phyloP scores from a whole-genome alignment of 108 stramenopile species.

The Fistulifera pelliculosa region DNA sequence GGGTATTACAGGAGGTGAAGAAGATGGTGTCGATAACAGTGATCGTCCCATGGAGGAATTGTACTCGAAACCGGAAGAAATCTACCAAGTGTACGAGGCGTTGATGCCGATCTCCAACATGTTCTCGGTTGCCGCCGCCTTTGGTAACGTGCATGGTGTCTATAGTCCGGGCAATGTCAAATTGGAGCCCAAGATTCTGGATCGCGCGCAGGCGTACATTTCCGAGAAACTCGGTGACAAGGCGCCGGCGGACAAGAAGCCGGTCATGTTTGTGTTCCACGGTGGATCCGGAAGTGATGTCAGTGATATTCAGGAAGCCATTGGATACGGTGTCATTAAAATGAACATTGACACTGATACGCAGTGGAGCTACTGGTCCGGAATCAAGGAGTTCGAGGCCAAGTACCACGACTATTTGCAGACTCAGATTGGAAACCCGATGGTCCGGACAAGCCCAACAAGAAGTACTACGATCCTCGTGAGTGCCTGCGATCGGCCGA shows the following conservation, averaged over 20 bases:
- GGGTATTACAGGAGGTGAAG: constrained; percentile 95
- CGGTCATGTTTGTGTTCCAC: constrained; percentile 95
- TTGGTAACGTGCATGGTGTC: constrained; percentile 93
- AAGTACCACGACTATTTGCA: constrained; percentile 92
- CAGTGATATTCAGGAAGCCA: constrained; percentile 87
- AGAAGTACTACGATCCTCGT: constrained; percentile 98
- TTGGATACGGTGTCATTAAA: constrained; percentile 91
- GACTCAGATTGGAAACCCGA: constrained; percentile 96
- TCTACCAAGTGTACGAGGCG: constrained; percentile 81
- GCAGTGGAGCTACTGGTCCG: constrained; percentile 95
- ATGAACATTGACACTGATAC: constrained; percentile 99
- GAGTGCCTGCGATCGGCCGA: constrained; percentile 77
- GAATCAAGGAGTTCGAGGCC: constrained; percentile 80
- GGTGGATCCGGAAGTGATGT: constrained; percentile 91
- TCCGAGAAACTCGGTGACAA: constrained; percentile 80
- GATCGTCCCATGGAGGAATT: constrained; percentile 85
- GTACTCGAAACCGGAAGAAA: constrained; percentile 96
- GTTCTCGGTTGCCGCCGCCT: constrained; percentile 89
- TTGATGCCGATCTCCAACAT: constrained; percentile 93
- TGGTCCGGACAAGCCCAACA: constrained; percentile 94
- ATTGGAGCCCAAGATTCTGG: constrained; percentile 87
- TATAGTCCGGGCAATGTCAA: constrained; percentile 95
- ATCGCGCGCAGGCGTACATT: constrained; percentile 86
- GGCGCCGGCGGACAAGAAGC: constrained; percentile 71
- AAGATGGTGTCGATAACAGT: constrained; percentile 94